Conservation (phyloP, 495 filamentous ascomycete species). For the Aspergillus asperescens region DNA sequence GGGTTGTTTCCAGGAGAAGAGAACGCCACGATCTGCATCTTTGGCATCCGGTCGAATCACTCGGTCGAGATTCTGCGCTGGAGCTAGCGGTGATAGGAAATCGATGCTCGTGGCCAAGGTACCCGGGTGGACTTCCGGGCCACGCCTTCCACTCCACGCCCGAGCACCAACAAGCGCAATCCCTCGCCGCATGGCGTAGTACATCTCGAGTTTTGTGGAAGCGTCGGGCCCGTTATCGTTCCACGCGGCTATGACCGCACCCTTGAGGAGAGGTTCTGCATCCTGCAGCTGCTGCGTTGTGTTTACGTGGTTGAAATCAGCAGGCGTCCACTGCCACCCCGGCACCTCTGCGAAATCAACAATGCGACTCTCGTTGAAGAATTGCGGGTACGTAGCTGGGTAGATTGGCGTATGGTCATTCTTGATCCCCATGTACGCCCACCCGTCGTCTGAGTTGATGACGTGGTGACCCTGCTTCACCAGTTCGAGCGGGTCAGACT, state of each 20-base stretch:
- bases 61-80: conserved; percentile 49
- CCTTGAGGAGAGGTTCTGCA: conserved; percentile 32
- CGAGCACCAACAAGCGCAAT: conserved; percentile 45
- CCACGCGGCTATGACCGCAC: conserved; percentile 52
- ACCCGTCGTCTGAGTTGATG: conserved; percentile 54
- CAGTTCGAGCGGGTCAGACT: conserved; percentile 47
- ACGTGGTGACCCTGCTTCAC: conserved; percentile 37
- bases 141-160: conserved; percentile 41
- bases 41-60: conserved; percentile 9
- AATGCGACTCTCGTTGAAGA: conserved; percentile 46
- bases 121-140: conserved; percentile 25
- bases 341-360: conserved; percentile 40
- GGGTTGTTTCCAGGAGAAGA: conserved; percentile 8
- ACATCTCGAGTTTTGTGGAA: conserved; percentile 50
- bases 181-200: conserved; percentile 48
- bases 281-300: conserved; percentile 25
- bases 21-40: too few species aligned
- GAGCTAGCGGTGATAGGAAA: conserved; percentile 34
- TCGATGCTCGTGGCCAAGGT: conserved; percentile 27
- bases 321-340: conserved; percentile 49
- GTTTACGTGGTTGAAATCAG: conserved; percentile 45
- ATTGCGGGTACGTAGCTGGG: conserved; percentile 50
- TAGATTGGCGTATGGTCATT: conserved; percentile 50
- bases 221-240: conserved; percentile 54
- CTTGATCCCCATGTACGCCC: conserved; percentile 52